phyloP scores from a whole-genome alignment of 768 basidiomycete species.

The Termitomyces sp. region DNA sequence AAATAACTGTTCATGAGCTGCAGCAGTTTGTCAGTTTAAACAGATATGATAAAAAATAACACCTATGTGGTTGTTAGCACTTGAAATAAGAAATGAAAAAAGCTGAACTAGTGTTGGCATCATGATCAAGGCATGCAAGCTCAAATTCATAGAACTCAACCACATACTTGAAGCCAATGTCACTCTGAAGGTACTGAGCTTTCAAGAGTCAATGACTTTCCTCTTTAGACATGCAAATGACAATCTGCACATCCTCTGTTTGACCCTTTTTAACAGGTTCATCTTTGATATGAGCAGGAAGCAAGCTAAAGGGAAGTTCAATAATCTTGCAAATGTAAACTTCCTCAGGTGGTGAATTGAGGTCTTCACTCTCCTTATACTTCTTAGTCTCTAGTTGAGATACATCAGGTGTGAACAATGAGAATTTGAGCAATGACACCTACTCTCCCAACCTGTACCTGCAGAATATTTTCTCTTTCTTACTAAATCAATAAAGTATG shows the following conservation, averaged over 20 bases:
- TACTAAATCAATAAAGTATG: slow-evolving; percentile 16
- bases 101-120: not conserved
- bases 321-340: not conserved
- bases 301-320: not conserved
- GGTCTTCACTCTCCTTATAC: not conserved
- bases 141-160: slow-evolving; percentile 25
- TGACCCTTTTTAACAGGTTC: slow-evolving; percentile 2
- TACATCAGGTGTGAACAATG: not conserved
- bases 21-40: slow-evolving; percentile 13
- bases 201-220: slow-evolving; percentile 14
- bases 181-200: slow-evolving; percentile 22
- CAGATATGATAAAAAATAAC: not conserved
- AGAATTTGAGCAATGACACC: not conserved
- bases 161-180: slow-evolving; percentile 24
- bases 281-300: not conserved
- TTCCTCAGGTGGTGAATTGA: not conserved
- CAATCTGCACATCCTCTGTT: slow-evolving; percentile 11
- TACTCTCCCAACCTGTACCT: slow-evolving; percentile 17
- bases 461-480: slow-evolving; percentile 11
- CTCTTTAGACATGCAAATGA: slow-evolving; percentile 23
- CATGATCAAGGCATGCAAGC: slow-evolving; percentile 8
- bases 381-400: not conserved
- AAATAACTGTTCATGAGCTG: slow-evolving; percentile 16
- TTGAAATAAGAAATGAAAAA: too few species aligned
- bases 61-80: not conserved